These are phyloP conservation scores for Myrica gale DNA, from an alignment of 306 rosid species.

Conservation along the genomic window DNA sequence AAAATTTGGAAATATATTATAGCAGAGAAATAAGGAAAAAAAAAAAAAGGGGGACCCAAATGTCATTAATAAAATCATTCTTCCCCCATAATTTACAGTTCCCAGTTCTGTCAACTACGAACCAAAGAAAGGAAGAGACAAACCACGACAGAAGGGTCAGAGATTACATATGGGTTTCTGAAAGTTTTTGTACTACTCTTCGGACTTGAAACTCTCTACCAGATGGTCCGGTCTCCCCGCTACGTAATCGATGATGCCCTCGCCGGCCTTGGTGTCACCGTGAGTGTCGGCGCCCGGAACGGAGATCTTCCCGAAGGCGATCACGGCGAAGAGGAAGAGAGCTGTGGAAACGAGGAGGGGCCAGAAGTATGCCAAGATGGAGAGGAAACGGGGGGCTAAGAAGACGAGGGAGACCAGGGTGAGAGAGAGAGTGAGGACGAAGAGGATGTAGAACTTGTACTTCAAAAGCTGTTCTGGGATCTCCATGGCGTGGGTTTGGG, in stretches of 20 bases:
- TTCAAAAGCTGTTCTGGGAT: constrained; percentile 55
- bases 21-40: too few relatives aligned
- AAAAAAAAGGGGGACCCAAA: neutral
- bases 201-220: constrained; percentile 43
- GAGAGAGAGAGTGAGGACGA: constrained; percentile 24
- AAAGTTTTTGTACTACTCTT: constrained; percentile 7
- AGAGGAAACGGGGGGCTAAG: constrained; percentile 54
- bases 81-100: constrained; percentile 11
- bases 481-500: constrained; percentile 46
- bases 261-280: constrained; percentile 38
- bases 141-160: neutral
- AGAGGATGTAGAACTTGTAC: constrained; percentile 51
- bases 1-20: neutral
- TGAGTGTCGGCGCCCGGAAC: constrained; percentile 35
- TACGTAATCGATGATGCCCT: constrained; percentile 74
- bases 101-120: constrained; percentile 4
- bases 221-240: constrained; percentile 59
- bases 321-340: constrained; percentile 63
- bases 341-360: constrained; percentile 89
- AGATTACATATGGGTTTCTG: constrained; percentile 10
- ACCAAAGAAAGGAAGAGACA: neutral
- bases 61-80: constrained; percentile 19
- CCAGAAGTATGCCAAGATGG: constrained; percentile 81
- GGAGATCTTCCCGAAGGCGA: constrained; percentile 54
- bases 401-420: constrained; percentile 34